phyloP scores from a whole-genome alignment of 768 basidiomycete genomes.

The Trametes cubensis region DNA sequence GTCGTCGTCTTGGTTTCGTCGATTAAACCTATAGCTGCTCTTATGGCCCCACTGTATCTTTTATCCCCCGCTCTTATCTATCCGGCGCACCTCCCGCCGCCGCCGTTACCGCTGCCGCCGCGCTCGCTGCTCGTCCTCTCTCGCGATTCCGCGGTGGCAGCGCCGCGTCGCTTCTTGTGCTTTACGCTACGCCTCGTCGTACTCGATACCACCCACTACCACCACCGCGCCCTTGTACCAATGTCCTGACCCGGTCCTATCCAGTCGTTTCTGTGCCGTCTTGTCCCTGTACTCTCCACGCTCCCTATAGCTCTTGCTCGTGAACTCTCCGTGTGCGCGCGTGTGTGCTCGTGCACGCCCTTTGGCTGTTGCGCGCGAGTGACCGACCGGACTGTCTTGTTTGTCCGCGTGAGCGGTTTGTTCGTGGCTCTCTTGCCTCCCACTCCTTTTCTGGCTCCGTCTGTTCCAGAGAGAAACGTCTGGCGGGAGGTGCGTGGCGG shows the following conservation, averaged over 20 bases:
- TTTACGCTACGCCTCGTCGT: conserved; percentile 18
- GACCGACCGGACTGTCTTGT: too few relatives aligned
- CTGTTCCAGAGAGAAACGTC: too few relatives aligned
- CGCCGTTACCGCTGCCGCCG: background rate
- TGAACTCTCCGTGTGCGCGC: background rate
- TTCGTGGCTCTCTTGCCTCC: background rate
- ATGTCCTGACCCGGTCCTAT: conserved; percentile 7
- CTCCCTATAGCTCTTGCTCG: conserved; percentile 4
- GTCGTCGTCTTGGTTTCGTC: conserved; percentile 6
- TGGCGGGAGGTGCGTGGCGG: conserved; percentile 2
- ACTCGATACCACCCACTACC: conserved; percentile 12
- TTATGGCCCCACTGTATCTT: conserved; percentile 16
- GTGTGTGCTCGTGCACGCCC: too few relatives aligned
- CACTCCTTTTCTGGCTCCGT: background rate
- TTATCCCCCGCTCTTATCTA: conserved; percentile 15
- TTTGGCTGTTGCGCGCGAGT: too few relatives aligned
- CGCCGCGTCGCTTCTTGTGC: conserved; percentile 15
- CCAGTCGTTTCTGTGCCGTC: conserved; percentile 13
- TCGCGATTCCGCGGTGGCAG: background rate
- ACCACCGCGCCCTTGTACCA: conserved; percentile 9
- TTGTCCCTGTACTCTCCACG: conserved; percentile 10
- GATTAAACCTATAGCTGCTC: conserved; percentile 16
- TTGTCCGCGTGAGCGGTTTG: background rate
- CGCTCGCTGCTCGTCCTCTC: conserved; percentile 2
- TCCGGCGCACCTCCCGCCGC: background rate